Conservation (phyloP, 495 filamentous ascomycete genomes). For the Emericellopsis terricola region DNA sequence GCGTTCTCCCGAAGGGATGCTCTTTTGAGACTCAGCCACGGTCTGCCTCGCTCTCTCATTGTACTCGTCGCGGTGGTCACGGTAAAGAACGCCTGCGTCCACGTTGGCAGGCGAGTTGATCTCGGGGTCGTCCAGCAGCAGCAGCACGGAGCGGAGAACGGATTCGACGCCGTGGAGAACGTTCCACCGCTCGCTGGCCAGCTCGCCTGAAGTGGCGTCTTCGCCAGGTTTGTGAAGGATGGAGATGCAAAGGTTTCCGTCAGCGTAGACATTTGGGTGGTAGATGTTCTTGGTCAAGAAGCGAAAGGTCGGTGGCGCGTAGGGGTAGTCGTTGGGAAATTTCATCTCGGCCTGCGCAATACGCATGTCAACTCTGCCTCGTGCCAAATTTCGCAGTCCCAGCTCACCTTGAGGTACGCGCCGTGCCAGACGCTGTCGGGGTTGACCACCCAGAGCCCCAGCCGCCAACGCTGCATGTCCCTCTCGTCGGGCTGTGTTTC, state of each 20-base stretch:
- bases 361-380: neutral
- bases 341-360: conserved; percentile 49
- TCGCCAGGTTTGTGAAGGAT: conserved; percentile 88
- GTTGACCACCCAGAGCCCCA: conserved; percentile 85
- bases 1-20: conserved; percentile 64
- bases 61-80: conserved; percentile 50
- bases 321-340: conserved; percentile 83
- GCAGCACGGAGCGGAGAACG: conserved; percentile 78
- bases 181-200: conserved; percentile 78
- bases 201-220: conserved; percentile 79
- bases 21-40: conserved; percentile 52
- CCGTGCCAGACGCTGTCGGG: conserved; percentile 79
- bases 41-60: conserved; percentile 47
- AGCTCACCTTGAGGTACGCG: conserved; percentile 61
- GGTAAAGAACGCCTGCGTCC: conserved; percentile 73
- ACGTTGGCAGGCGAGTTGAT: conserved; percentile 89
- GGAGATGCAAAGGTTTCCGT: conserved; percentile 88
- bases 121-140: conserved; percentile 89
- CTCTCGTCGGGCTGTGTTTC: conserved; percentile 41
- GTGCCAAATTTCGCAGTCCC: conserved; percentile 1
- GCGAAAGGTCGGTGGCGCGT: conserved; percentile 77
- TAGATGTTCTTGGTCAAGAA: conserved; percentile 61
- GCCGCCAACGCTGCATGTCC: conserved; percentile 69
- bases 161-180: conserved; percentile 86
- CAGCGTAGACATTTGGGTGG: conserved; percentile 86